These are phyloP conservation scores for Colletotrichum sansevieriae DNA, from an alignment of 2,329 filamentous ascomycete species.

Conservation along the genomic window DNA sequence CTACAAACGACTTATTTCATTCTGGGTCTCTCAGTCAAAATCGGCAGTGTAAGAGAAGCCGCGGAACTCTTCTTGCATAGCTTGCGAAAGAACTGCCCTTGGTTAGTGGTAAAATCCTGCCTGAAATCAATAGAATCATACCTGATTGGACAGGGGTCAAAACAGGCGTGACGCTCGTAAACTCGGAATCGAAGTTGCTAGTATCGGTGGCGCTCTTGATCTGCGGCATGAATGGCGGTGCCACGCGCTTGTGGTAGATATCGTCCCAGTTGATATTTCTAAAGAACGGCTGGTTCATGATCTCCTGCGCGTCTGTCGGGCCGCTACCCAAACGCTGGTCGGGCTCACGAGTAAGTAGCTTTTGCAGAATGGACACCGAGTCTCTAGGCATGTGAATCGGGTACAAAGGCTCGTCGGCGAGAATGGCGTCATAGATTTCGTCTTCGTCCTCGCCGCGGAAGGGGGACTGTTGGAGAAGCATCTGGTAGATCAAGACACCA, in stretches of 20 bases:
- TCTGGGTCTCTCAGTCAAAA: slow-evolving; percentile 71
- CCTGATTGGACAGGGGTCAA: slow-evolving; percentile 97
- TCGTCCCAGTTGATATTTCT: slow-evolving; percentile 98
- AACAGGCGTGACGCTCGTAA: slow-evolving; percentile 97
- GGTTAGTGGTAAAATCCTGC: slow-evolving; percentile 20
- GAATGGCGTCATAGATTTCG: slow-evolving; percentile 98
- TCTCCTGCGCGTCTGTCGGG: slow-evolving; percentile 96
- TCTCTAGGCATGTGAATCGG: slow-evolving; percentile 99
- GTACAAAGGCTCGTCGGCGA: slow-evolving; percentile 96
- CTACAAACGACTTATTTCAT: slow-evolving; percentile 4
- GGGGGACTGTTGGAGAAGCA: slow-evolving; percentile 98
- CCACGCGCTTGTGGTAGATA: slow-evolving; percentile 93
- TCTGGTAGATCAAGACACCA: slow-evolving; percentile 98
- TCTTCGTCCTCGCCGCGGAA: slow-evolving; percentile 99
- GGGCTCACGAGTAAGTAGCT: slow-evolving; percentile 94
- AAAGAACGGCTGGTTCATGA: slow-evolving; percentile 99
- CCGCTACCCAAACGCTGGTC: slow-evolving; percentile 93
- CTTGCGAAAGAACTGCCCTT: slow-evolving; percentile 86
- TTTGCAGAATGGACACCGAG: slow-evolving; percentile 97
- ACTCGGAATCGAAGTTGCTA: slow-evolving; percentile 99
- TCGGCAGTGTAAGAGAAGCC: slow-evolving; percentile 98
- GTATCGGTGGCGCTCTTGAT: slow-evolving; percentile 96
- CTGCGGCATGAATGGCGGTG: slow-evolving; percentile 88
- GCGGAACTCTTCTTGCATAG: slow-evolving; percentile 99
- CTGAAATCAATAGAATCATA: slow-evolving; percentile 62